Base-by-base conservation (phyloP, 495 filamentous ascomycete genomes). In the Penicillium nucicola region DNA sequence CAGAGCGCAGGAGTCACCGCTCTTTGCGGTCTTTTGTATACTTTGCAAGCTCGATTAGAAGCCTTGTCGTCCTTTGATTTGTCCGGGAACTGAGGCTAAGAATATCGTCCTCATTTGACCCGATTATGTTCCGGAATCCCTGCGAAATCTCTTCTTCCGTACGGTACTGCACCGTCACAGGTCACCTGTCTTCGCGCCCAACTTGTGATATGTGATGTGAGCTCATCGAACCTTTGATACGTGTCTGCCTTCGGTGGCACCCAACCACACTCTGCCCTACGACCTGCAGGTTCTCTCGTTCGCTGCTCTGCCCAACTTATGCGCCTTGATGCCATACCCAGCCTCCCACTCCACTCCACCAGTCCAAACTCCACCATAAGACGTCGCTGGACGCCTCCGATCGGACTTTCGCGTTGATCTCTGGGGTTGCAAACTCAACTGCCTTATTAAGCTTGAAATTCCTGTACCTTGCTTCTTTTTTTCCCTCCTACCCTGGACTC, bases 11-110 rank as follows among this genome's bases (percentile, higher is more conserved):
- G 19, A 18, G 69, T 72, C 69, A 72, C 69, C 69, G 69, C 67
- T 63, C 60, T 63, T 67, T 61, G 67, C 69, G 69, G 65, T 63
- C 60, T 63, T 67, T 61, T 42, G 20, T 15, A 35, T 20, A 38
- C 9, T 8, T 23, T 12, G 19, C 28, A 9, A 18, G 1, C 13
- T 13, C 1, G 7, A 10, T 6, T 20, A n/a, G 39, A 14, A n/a
- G 9, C 11, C 9, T n/a, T 12, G n/a, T 8, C 1, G 25, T 28
- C 20, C 5, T 22, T 28, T 28, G 10, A 28, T 28, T 28, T 28
- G 7, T 28, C 10, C 7, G 7, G 7, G 7, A 8, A 8, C 25
- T 28, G 25, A 9, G 7, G 25, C 25, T 28, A 9, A 28, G 7
- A 8, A 28, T 28, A 28, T 28, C 25, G 7, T 1, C 25, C 2